Evolutionary conservation across 1,284 basidiomycete species (phyloP), one percentile per base, ranked within the genome.

Genomic region (Anthracocystis panici-leucophaei): DNA sequence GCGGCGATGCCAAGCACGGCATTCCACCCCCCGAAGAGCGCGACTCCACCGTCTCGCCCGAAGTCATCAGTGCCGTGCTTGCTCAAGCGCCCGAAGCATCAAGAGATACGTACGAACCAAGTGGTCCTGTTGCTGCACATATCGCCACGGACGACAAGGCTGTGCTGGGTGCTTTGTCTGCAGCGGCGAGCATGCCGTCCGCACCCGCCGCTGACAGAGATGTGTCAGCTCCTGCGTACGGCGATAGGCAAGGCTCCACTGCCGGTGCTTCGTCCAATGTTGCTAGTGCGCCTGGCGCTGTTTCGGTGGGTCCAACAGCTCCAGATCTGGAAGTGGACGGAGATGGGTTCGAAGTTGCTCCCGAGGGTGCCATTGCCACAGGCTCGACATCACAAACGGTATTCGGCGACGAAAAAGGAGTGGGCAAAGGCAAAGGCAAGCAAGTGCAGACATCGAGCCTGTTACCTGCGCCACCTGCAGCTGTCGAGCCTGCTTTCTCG

Each of bases 131-230:
- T 11, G 46, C 74, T 5, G 80, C 67, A 4, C 80, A 81, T 31
- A 56, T 81, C 21, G 80, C 80, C 1, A 80, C 77, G 4, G 80
- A 81, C 53, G 80, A 81, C 61, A 81, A 81, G 53, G 64, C 70
- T 14, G 48, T 76, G 21, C 59, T 81, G 1, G 64, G 63, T 18
- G 78, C 77, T 0, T 41, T 81, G 38, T 65, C 63, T 21, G 76
- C 71, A 18, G 76, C 71, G 3, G 73, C 76, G 10, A 77, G 71
- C 33, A 67, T 66, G 57, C 70, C 73, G 3, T 61, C 76, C 2
- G 65, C 58, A 11, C 57, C 75, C 20, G 52, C 69, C 7, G 59
- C 41, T 16, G 61, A 41, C 9, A 18, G n/a, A n/a, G 61, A 62
- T 3, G 14, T 40, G 1, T 73, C 65, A 7, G 71, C 75, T 5